Conservation (phyloP, 805 yeast genomes). For the Hanseniaspora nectarophila region DNA sequence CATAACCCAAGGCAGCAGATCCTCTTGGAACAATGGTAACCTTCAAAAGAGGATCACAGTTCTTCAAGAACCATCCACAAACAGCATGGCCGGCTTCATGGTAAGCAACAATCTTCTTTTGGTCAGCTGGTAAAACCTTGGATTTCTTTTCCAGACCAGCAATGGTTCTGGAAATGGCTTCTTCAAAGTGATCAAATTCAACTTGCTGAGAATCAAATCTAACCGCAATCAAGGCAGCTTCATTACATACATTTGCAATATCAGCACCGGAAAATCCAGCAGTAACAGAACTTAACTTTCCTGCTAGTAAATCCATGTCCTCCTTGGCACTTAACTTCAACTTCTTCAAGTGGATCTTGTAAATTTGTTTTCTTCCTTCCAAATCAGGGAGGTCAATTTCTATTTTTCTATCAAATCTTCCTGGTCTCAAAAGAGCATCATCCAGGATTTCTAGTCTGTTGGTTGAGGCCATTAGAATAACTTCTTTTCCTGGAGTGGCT, state of each 20-base stretch:
- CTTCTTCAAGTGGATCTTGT: slow-evolving; percentile 69
- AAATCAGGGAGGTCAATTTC: slow-evolving; percentile 86
- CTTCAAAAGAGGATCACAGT: slow-evolving; percentile 87
- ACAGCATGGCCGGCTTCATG: slow-evolving; percentile 99
- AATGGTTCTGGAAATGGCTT: slow-evolving; percentile 92
- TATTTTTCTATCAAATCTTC: slow-evolving; percentile 92
- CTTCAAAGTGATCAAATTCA: slow-evolving; percentile 71
- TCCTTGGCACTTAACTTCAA: slow-evolving; percentile 35
- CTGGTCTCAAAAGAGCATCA: slow-evolving; percentile 88
- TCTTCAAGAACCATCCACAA: slow-evolving; percentile 89
- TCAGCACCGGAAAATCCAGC: slow-evolving; percentile 99
- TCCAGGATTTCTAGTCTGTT: slow-evolving; percentile 91
- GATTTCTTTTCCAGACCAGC: slow-evolving; percentile 92
- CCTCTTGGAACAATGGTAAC: slow-evolving; percentile 97
- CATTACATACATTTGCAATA: slow-evolving; percentile 92
- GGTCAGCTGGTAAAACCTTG: slow-evolving; percentile 69
- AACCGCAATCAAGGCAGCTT: slow-evolving; percentile 95
- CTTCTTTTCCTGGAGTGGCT: slow-evolving; percentile 52
- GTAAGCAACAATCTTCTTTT: slow-evolving; percentile 82
- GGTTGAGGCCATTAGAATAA: slow-evolving; percentile 95
- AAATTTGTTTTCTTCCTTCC: slow-evolving; percentile 88
- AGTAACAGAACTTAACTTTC: slow-evolving; percentile 85
- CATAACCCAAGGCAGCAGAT: slow-evolving; percentile 93
- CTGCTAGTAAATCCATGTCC: slow-evolving; percentile 50
- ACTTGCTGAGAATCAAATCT: slow-evolving; percentile 64